Evolutionary conservation across 2,329 filamentous ascomycete species (phyloP).

Genomic region (Aspergillus pseudonomiae): DNA sequence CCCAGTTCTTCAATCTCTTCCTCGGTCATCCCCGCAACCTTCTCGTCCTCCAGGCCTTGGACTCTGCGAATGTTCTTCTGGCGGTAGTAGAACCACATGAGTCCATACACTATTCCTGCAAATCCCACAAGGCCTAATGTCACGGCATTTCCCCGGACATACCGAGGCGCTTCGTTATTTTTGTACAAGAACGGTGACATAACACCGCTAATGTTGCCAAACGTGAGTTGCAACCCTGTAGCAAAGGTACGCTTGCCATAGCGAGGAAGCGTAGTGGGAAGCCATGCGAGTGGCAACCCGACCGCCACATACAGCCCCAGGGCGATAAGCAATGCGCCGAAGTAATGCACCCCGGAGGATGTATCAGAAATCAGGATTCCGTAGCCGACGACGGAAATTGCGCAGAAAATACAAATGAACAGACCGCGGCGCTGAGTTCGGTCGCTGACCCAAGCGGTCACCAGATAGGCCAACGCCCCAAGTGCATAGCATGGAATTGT

Average conservation of each 20-base stretch:
- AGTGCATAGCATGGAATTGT: slow-evolving; percentile 78
- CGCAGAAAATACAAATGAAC: slow-evolving; percentile 65
- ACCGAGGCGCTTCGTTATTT: slow-evolving; percentile 57
- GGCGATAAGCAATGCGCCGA: slow-evolving; percentile 76
- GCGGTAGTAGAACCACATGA: slow-evolving; percentile 59
- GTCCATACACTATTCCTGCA: slow-evolving; percentile 55
- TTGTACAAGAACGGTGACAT: slow-evolving; percentile 67
- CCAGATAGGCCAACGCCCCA: slow-evolving; percentile 70
- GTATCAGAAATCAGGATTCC: slow-evolving; percentile 66
- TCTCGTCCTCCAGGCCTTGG: slow-evolving; percentile 42
- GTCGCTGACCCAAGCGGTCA: slow-evolving; percentile 69
- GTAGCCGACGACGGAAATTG: slow-evolving; percentile 69
- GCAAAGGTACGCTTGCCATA: slow-evolving; percentile 77
- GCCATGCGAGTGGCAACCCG: slow-evolving; percentile 59
- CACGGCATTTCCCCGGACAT: slow-evolving; percentile 63
- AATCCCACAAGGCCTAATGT: slow-evolving; percentile 62
- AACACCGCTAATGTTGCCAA: slow-evolving; percentile 72
- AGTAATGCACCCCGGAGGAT: slow-evolving; percentile 68
- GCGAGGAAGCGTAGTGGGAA: slow-evolving; percentile 69
- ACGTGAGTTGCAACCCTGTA: slow-evolving; percentile 70
- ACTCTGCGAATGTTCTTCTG: slow-evolving; percentile 50
- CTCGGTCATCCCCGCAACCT: slow-evolving; percentile 42
- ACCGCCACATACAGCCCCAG: slow-evolving; percentile 68
- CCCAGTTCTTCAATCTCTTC: slow-evolving; percentile 48
- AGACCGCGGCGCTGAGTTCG: slow-evolving; percentile 66